A percentile compares a stretch with the other conserved stretches of the same genome.
These are phyloP conservation scores for Ramaria rubella DNA, from an alignment of 768 basidiomycete genomes.

Conservation along the genomic window DNA sequence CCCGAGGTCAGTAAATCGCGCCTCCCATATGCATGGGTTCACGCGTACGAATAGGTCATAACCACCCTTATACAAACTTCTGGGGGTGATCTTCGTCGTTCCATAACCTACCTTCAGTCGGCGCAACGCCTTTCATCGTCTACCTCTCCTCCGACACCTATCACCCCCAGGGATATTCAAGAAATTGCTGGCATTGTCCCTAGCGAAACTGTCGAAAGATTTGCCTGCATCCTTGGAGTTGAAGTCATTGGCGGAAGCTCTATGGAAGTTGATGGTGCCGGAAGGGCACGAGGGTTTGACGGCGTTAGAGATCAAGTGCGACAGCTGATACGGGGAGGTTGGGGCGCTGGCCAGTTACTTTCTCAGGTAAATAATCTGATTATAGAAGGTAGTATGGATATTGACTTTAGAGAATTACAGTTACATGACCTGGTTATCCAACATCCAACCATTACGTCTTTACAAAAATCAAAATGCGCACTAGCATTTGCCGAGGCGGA, in stretches of 20 bases:
- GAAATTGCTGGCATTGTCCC: conserved; percentile 98
- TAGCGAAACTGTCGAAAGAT: conserved; percentile 55
- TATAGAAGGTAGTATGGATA: conserved; percentile 15
- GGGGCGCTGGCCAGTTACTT: conserved; percentile 84
- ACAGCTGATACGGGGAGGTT: conserved; percentile 78
- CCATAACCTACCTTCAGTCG: conserved; percentile 97
- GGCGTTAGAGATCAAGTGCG: conserved; percentile 66
- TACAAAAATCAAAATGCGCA: conserved; percentile 75
- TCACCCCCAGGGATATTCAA: conserved; percentile 76
- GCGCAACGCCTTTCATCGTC: conserved; percentile 82
- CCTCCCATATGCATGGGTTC: background rate
- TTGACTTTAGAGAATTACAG: conserved; percentile 34
- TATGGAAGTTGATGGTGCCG: conserved; percentile 38
- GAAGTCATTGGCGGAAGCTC: conserved; percentile 47
- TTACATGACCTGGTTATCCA: conserved; percentile 83
- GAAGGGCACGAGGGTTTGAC: conserved; percentile 41
- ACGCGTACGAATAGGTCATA: conserved; percentile 38
- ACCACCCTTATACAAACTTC: conserved; percentile 72
- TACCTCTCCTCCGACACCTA: conserved; percentile 61
- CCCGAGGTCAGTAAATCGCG: conserved; percentile 20
- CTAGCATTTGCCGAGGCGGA: conserved; percentile 91
- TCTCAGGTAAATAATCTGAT: conserved; percentile 56
- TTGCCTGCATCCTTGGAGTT: conserved; percentile 68
- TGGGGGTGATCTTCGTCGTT: conserved; percentile 88
- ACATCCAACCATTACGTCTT: conserved; percentile 73